A percentile compares a stretch with the other conserved stretches of the same genome.
These are phyloP conservation scores for Talaromyces rugulosus DNA, from an alignment of 2,329 filamentous ascomycete species.

Conservation along the genomic window DNA sequence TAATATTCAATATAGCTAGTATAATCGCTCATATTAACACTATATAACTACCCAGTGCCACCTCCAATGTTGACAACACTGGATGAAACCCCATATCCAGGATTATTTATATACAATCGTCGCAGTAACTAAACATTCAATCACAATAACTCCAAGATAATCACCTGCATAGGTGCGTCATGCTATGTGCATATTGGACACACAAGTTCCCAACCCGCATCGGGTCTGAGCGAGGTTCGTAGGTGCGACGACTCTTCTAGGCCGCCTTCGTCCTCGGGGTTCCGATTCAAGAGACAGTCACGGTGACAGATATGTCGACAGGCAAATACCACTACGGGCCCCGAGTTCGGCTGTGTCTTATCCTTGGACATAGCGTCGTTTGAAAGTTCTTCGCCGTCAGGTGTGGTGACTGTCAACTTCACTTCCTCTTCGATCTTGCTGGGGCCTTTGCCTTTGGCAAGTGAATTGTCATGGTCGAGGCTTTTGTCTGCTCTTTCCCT, in stretches of 20 bases:
- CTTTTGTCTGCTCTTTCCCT: conserved; percentile 26
- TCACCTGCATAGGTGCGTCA: neutral
- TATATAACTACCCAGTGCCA: neutral
- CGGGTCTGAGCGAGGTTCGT: conserved; percentile 11
- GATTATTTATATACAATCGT: neutral
- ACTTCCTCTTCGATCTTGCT: conserved; percentile 16
- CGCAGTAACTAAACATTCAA: neutral
- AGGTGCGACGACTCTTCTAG: conserved; percentile 5
- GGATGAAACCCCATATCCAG: neutral
- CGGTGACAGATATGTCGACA: conserved; percentile 49
- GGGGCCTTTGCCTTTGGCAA: conserved; percentile 36
- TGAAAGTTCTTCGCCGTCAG: neutral
- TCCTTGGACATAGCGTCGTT: neutral
- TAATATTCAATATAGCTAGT: neutral
- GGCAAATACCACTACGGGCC: conserved; percentile 43
- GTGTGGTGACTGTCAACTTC: conserved; percentile 10
- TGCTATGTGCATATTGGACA: conserved; percentile 37
- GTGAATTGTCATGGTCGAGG: conserved; percentile 24
- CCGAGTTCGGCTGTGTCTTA: conserved; percentile 6
- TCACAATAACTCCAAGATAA: neutral
- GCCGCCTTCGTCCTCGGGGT: conserved; percentile 4
- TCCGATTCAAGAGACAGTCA: conserved; percentile 36
- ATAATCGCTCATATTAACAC: neutral
- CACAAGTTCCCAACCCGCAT: conserved; percentile 24
- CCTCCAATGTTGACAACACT: neutral